Percentiles rank a stretch among this genome's conserved stretches.
Evolutionary conservation across 345 rosid genomes (phyloP).

Genomic region (Pugionium dolabratum): DNA sequence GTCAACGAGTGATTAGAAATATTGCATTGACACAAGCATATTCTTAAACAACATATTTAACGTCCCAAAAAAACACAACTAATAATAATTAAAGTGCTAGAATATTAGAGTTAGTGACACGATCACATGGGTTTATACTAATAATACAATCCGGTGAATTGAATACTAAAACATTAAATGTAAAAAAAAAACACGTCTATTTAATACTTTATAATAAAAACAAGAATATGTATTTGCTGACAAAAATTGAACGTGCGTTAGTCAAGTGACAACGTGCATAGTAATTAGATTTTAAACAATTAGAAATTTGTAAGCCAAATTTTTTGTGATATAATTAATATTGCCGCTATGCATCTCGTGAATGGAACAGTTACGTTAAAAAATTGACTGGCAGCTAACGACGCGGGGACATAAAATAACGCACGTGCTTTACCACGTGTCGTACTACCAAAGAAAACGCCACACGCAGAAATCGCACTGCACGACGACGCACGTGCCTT

Average conservation of each 20-base stretch:
- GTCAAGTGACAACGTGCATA: too few relatives aligned
- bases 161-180: too few relatives aligned
- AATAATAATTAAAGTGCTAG: neutral
- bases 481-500: slow-evolving; percentile 43
- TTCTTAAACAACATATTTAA: too few relatives aligned
- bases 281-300: too few relatives aligned
- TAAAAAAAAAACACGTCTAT: too few relatives aligned
- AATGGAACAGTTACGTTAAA: slow-evolving; percentile 26
- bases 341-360: slow-evolving; percentile 34
- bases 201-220: too few relatives aligned
- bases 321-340: neutral
- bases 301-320: too few relatives aligned
- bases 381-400: slow-evolving; percentile 8
- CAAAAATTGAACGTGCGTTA: too few relatives aligned
- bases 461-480: slow-evolving; percentile 21
- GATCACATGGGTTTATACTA: slow-evolving; percentile 26
- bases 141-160: too few relatives aligned
- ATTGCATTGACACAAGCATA: too few relatives aligned
- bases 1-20: slow-evolving; percentile 33
- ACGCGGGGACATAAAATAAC: slow-evolving; percentile 21
- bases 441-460: neutral
- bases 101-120: slow-evolving; percentile 20
- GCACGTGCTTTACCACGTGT: slow-evolving; percentile 29
- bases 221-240: too few relatives aligned
- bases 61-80: too few relatives aligned